phyloP scores from a whole-genome alignment of 805 yeast genomes.

The Ogataea ganodermae region DNA sequence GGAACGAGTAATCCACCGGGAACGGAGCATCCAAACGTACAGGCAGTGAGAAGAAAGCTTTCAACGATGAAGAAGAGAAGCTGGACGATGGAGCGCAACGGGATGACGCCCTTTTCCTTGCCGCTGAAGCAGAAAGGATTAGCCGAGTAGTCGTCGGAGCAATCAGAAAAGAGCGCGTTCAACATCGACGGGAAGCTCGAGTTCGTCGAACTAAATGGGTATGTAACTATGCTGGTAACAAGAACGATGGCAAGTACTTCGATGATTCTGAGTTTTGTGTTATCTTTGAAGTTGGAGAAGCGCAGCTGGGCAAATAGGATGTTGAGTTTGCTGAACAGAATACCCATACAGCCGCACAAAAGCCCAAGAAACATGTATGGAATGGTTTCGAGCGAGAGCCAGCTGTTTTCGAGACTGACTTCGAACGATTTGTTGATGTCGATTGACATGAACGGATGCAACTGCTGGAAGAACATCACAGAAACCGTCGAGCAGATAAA shows the following conservation, averaged over 20 bases:
- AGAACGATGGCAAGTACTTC: constrained; percentile 53
- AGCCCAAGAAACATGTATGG: constrained; percentile 75
- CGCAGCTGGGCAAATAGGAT: constrained; percentile 42
- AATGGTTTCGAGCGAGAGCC: constrained; percentile 69
- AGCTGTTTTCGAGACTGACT: constrained; percentile 67
- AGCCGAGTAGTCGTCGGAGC: constrained; percentile 35
- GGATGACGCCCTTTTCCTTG: constrained; percentile 32
- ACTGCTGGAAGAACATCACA: constrained; percentile 55
- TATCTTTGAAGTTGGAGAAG: constrained; percentile 27
- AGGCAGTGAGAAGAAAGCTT: constrained; percentile 63
- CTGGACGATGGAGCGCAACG: constrained; percentile 34
- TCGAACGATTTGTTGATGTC: constrained; percentile 48
- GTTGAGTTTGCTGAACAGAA: constrained; percentile 51
- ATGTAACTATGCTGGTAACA: constrained; percentile 55
- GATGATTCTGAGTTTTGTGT: constrained; percentile 34
- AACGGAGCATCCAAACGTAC: constrained; percentile 66
- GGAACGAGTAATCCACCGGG: constrained; percentile 74
- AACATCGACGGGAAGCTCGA: constrained; percentile 58
- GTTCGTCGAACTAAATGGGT: constrained; percentile 55
- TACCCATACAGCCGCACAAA: constrained; percentile 69
- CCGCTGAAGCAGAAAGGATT: constrained; percentile 29
- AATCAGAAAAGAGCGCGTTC: constrained; percentile 69
- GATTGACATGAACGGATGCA: constrained; percentile 52
- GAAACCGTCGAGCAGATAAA: constrained; percentile 79
- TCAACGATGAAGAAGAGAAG: constrained; percentile 44